phyloP scores from a whole-genome alignment of 108 stramenopile species.

The Cyclotella baltica region DNA sequence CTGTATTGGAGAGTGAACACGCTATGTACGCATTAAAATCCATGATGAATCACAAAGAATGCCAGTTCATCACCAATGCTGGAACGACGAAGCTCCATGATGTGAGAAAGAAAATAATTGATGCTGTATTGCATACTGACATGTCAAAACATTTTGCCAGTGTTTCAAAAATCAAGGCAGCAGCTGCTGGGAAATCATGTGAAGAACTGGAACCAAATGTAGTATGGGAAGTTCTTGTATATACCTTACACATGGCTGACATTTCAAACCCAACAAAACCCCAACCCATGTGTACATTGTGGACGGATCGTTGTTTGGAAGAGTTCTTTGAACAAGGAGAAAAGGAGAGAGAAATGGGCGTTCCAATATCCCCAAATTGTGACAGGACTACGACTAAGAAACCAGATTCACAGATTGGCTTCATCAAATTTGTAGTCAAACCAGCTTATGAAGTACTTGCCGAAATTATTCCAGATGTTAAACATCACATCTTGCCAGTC shows the following conservation, averaged over 20 bases:
- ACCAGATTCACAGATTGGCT: conserved; percentile 80
- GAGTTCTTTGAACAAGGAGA: conserved; percentile 81
- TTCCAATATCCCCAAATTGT: conserved; percentile 79
- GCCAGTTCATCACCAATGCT: conserved; percentile 54
- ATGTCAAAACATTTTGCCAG: conserved; percentile 67
- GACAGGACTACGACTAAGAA: conserved; percentile 60
- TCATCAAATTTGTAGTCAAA: conserved; percentile 86
- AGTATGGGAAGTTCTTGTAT: conserved; percentile 50
- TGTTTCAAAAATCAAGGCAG: conserved; percentile 41
- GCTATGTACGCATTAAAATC: not conserved
- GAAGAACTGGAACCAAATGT: conserved; percentile 28
- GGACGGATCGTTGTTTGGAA: conserved; percentile 71
- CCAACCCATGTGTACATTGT: conserved; percentile 55
- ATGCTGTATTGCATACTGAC: conserved; percentile 67
- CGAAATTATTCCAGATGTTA: conserved; percentile 44
- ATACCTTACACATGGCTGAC: conserved; percentile 76
- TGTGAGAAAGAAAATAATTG: conserved; percentile 48
- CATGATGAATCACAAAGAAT: conserved; percentile 59
- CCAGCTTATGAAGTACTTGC: conserved; percentile 66
- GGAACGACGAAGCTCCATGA: conserved; percentile 35
- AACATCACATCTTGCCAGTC: conserved; percentile 29
- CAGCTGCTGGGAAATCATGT: conserved; percentile 30
- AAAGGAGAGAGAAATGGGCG: conserved; percentile 57
- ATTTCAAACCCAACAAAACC: conserved; percentile 80
- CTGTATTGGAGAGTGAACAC: conserved; percentile 65